A percentile compares a stretch with the other conserved stretches of the same genome.
These are phyloP conservation scores for Circinella umbellata DNA, from an alignment of 371 early-diverging fungal genomes.

Conservation along the genomic window DNA sequence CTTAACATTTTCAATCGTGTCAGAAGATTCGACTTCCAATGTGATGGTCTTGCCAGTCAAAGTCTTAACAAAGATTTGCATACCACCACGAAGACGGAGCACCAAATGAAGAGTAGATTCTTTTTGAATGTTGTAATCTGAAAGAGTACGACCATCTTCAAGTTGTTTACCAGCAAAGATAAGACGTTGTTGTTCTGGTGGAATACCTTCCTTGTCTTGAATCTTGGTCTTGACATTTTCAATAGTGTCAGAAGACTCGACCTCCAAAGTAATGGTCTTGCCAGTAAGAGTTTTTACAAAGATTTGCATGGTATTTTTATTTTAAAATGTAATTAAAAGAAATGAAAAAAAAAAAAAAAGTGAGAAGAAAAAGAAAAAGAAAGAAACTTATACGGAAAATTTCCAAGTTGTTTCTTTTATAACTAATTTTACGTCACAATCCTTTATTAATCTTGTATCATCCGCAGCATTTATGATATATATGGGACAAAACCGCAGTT, in stretches of 20 bases:
- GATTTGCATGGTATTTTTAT: conserved; percentile 7
- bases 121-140: conserved; percentile 74
- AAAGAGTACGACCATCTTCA: conserved; percentile 80
- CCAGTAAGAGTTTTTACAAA: conserved; percentile 86
- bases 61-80: conserved; percentile 67
- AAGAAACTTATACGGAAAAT: not conserved
- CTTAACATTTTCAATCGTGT: conserved; percentile 92
- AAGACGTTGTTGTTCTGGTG: conserved; percentile 86
- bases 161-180: conserved; percentile 88
- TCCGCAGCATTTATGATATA: not conserved
- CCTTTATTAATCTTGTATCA: not conserved
- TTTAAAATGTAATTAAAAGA: not conserved
- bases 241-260: conserved; percentile 87
- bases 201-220: conserved; percentile 96
- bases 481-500: not conserved
- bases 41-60: conserved; percentile 94
- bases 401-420: not conserved
- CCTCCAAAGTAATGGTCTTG: conserved; percentile 93
- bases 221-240: conserved; percentile 92
- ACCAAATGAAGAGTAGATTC: conserved; percentile 92
- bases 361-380: not conserved
- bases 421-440: not conserved
- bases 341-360: not conserved
- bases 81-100: conserved; percentile 85
- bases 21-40: conserved; percentile 88